Conservation (phyloP, 164 flowering plant species). For the Dillenia turbinata region DNA sequence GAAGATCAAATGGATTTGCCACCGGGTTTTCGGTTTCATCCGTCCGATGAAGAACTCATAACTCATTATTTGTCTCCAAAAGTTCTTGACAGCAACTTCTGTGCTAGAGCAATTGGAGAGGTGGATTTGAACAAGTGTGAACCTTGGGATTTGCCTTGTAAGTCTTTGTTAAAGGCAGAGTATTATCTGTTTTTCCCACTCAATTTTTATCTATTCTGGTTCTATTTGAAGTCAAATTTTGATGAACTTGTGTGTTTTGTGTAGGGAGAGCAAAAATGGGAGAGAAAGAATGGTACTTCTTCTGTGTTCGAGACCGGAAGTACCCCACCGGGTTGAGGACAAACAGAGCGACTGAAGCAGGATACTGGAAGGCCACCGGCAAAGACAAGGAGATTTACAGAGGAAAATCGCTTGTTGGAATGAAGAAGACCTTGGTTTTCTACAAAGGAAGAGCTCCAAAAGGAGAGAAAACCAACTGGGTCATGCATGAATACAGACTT, state of each 20-base stretch:
- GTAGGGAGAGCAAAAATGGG: slow-evolving; percentile 90
- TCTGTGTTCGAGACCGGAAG: slow-evolving; percentile 88
- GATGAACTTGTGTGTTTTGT: slow-evolving; percentile 7
- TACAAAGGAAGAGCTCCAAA: slow-evolving; percentile 96
- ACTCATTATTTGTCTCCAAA: slow-evolving; percentile 68
- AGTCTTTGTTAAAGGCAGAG: slow-evolving; percentile 12
- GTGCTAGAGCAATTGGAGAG: slow-evolving; percentile 72
- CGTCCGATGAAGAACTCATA: slow-evolving; percentile 92
- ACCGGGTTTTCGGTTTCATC: slow-evolving; percentile 91
- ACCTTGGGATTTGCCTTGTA: slow-evolving; percentile 96
- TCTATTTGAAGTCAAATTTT: background rate
- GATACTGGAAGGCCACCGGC: slow-evolving; percentile 99
- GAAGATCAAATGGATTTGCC: slow-evolving; percentile 67
- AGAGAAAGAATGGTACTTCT: slow-evolving; percentile 95
- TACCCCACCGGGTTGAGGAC: slow-evolving; percentile 95
- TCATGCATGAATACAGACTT: slow-evolving; percentile 86
- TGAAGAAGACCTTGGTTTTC: slow-evolving; percentile 95
- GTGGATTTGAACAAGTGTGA: slow-evolving; percentile 94
- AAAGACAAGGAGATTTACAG: slow-evolving; percentile 85
- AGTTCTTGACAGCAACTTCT: slow-evolving; percentile 47
- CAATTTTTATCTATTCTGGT: background rate
- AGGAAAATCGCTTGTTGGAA: slow-evolving; percentile 76
- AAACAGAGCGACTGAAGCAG: slow-evolving; percentile 86
- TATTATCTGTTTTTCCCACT: background rate
- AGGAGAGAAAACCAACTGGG: slow-evolving; percentile 88